Conservation (phyloP, 805 yeast species). For the Kodamaea hsintzibuensis region DNA sequence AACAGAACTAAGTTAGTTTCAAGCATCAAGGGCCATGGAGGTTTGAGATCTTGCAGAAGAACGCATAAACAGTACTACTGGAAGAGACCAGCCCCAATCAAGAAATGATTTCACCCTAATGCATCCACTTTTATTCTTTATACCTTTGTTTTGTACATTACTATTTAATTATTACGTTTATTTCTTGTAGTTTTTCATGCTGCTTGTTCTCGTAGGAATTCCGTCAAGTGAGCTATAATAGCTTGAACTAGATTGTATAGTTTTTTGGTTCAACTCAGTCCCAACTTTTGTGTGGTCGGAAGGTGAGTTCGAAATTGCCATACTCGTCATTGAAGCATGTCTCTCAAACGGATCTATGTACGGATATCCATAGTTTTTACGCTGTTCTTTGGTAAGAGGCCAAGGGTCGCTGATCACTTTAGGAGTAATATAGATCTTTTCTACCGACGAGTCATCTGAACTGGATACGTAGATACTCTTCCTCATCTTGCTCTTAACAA, state of each 20-base stretch:
- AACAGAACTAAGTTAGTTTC: slow-evolving; percentile 71
- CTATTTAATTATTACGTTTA: neutral
- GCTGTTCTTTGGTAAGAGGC: slow-evolving; percentile 27
- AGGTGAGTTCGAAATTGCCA: neutral
- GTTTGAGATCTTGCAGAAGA: slow-evolving; percentile 84
- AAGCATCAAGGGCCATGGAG: slow-evolving; percentile 77
- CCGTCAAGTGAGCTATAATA: neutral
- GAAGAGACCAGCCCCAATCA: slow-evolving; percentile 58
- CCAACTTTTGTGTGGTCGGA: slow-evolving; percentile 2
- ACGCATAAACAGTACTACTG: slow-evolving; percentile 88
- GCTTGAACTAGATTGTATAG: slow-evolving; percentile 6
- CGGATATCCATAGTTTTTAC: slow-evolving; percentile 28
- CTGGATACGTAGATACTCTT: neutral
- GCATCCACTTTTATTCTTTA: slow-evolving; percentile 6
- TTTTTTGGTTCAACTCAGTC: neutral
- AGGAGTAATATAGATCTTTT: neutral
- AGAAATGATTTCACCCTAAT: slow-evolving; percentile 23
- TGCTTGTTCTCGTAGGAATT: slow-evolving; percentile 7
- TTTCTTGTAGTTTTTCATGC: neutral
- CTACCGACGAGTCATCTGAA: neutral
- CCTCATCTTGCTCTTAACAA: neutral
- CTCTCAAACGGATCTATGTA: slow-evolving; percentile 16
- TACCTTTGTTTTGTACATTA: slow-evolving; percentile 13
- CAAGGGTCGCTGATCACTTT: slow-evolving; percentile 25
- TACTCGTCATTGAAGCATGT: slow-evolving; percentile 21